A percentile compares a stretch with the other conserved stretches of the same genome.
These are phyloP conservation scores for Tetrapisispora namnaoensis DNA, from an alignment of 805 yeast genomes.

Conservation along the genomic window DNA sequence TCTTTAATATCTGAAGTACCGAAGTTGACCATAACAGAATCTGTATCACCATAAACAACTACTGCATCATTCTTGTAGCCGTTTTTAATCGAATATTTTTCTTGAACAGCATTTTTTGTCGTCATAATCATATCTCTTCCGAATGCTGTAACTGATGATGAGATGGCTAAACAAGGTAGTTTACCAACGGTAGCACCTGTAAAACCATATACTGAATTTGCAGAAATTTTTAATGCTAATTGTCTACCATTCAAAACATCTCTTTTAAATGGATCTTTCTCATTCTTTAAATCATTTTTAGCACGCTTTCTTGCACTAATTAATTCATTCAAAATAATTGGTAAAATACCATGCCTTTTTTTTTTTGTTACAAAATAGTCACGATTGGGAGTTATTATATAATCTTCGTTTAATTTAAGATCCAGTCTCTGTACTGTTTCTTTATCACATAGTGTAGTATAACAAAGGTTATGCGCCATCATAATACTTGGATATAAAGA, in stretches of 20 bases:
- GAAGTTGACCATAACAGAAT: conserved; percentile 97
- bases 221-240: conserved; percentile 89
- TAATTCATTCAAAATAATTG: conserved; percentile 83
- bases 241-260: conserved; percentile 97
- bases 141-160: conserved; percentile 89
- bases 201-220: conserved; percentile 97
- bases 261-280: conserved; percentile 86
- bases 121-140: conserved; percentile 96
- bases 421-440: conserved; percentile 56
- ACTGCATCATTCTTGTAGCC: conserved; percentile 79
- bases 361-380: conserved; percentile 73
- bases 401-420: conserved; percentile 64
- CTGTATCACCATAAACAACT: conserved; percentile 97
- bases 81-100: conserved; percentile 64
- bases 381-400: conserved; percentile 81
- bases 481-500: conserved; percentile 95
- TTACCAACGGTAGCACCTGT: conserved; percentile 99
- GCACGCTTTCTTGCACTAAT: conserved; percentile 89
- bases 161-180: conserved; percentile 90
- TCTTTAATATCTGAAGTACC: conserved; percentile 71
- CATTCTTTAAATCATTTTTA: conserved; percentile 79
- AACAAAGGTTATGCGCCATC: conserved; percentile 98
- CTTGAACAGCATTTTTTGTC: conserved; percentile 80
- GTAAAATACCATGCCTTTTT: conserved; percentile 75
- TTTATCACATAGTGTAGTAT: conserved; percentile 73